Base-by-base conservation (phyloP, 495 filamentous ascomycete species). In the Daldinia decipiens region DNA sequence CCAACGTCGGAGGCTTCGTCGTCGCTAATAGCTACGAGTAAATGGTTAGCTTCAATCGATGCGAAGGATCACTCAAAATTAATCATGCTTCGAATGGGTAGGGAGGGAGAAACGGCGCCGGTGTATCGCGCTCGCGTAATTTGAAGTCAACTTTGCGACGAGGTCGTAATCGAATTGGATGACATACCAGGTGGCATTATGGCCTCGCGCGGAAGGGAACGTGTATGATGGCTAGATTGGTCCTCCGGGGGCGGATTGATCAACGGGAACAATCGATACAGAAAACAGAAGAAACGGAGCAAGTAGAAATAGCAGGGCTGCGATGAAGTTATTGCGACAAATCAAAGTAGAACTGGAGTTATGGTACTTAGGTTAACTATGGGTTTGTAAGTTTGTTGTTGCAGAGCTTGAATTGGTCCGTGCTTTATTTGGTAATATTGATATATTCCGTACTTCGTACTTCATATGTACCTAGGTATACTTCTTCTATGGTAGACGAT, bases 1-100 rank as follows among this genome's bases (percentile, higher is more conserved):
- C 75, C 79, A 8, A 60, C 17, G 40, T 80, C 80, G 3, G 81
- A 82, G 17, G 68, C 55, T 27, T 82, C 79, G n/a, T 82, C 77
- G 70, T 82, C 79, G 73, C 79, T 83, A 5, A 82, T 74, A 34
- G 76, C 77, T 77, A 39, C 31, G 21, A 26, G 36, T 5, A 55
- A 38, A 66, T 29, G 6, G 32, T 73, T 36, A 65, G 61, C 17
- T 45, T 38, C 29, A 15, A 4, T 21, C 5, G 15, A 47, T 36
- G 3, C n/a, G 38, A 5, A 45, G 13, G 15, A 43, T 32, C 11
- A 19, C 8, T 43, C 27, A 5, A 31, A 4, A 15, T 19, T 15
- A 17, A 31, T 32, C 4, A 24, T 13, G 32, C 6, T 15, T 39
- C 15, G 17, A n/a, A 15, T 34, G 21, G 4, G 45, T 21, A 4